Percentiles rank a stretch among this genome's conserved stretches.
These are phyloP conservation scores for Fusarium sp. DNA, from an alignment of 2,329 filamentous ascomycete species.

Conservation along the genomic window DNA sequence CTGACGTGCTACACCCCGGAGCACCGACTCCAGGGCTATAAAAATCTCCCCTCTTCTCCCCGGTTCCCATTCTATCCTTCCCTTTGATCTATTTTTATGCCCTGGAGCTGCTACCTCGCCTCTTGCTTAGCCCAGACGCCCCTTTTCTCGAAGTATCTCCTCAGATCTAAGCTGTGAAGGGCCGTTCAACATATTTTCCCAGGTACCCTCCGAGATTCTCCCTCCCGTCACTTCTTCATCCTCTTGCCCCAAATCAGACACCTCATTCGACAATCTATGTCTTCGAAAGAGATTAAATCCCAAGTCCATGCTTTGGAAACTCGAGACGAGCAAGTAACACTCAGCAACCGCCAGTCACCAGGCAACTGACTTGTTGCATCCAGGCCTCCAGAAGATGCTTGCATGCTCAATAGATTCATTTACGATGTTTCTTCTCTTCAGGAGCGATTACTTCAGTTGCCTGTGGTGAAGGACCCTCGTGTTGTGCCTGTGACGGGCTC, in stretches of 20 bases:
- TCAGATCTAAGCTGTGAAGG: neutral
- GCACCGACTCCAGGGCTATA: neutral
- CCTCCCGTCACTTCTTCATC: neutral
- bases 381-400: neutral
- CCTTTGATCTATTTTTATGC: neutral
- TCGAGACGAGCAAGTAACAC: neutral
- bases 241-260: fast-evolving
- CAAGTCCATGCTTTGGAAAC: fast-evolving
- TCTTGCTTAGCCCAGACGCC: neutral
- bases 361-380: neutral
- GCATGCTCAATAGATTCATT: conserved; percentile 15
- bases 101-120: neutral
- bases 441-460: conserved; percentile 1
- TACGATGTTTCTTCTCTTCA: conserved; percentile 17
- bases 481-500: fast-evolving
- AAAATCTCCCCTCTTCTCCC: neutral
- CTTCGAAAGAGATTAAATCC: neutral
- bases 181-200: neutral
- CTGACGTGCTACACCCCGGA: neutral
- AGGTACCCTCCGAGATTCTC: neutral
- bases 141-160: neutral
- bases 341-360: neutral
- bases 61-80: no score
- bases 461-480: fast-evolving
- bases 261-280: neutral